These are phyloP conservation scores for Tillandsia fasciculata DNA, from an alignment of 176 grass and related monocot genomes.

Conservation along the genomic window DNA sequence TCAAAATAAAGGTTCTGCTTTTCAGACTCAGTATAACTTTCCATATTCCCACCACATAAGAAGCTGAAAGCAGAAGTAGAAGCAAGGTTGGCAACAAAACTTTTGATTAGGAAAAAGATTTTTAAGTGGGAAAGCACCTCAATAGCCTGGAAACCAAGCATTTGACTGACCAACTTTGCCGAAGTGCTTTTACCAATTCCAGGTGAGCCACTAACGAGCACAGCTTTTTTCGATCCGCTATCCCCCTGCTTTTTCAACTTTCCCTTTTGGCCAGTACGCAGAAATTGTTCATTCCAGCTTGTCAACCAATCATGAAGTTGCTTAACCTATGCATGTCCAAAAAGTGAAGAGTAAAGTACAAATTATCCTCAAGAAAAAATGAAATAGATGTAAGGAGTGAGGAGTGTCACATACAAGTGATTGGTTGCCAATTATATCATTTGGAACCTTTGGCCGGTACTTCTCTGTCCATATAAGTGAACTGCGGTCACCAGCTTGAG, in stretches of 20 bases:
- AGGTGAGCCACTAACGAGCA: slow-evolving; percentile 78
- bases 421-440: slow-evolving; percentile 95
- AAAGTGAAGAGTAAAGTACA: slow-evolving; percentile 7
- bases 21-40: too few relatives aligned
- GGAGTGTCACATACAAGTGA: slow-evolving; percentile 47
- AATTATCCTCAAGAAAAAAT: background rate
- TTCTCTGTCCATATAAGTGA: slow-evolving; percentile 92
- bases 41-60: too few relatives aligned
- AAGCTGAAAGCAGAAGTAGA: background rate
- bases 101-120: background rate
- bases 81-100: background rate
- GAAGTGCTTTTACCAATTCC: slow-evolving; percentile 97
- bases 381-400: slow-evolving; percentile 18
- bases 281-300: slow-evolving; percentile 67
- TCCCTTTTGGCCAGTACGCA: slow-evolving; percentile 61
- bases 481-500: slow-evolving; percentile 39
- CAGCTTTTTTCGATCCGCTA: slow-evolving; percentile 84
- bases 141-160: slow-evolving; percentile 88
- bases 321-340: slow-evolving; percentile 58
- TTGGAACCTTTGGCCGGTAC: slow-evolving; percentile 86
- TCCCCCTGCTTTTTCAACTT: slow-evolving; percentile 78
- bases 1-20: too few relatives aligned
- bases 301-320: slow-evolving; percentile 97
- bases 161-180: slow-evolving; percentile 87
- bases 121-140: slow-evolving; percentile 46